A percentile compares a stretch with the other conserved stretches of the same genome.
phyloP scores from a whole-genome alignment of 495 filamentous ascomycete species.

The Aspergillus biplanus region DNA sequence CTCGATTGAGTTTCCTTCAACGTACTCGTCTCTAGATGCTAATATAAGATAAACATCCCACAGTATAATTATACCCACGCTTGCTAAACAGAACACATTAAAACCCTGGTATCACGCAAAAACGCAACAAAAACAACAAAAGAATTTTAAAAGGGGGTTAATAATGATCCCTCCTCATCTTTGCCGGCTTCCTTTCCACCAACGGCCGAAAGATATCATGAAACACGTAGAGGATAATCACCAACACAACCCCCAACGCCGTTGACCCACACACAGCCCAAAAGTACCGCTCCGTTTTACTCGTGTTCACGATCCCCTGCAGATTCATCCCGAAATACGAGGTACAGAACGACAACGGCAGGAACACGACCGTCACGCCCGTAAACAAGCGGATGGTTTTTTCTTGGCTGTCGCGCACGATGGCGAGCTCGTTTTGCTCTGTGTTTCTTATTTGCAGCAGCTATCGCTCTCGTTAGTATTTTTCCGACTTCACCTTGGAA shows the following conservation, averaged over 20 bases:
- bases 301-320: not conserved
- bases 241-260: not conserved
- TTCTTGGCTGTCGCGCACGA: slow-evolving; percentile 5
- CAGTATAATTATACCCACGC: too few species aligned
- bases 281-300: not conserved
- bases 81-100: too few species aligned
- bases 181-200: not conserved
- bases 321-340: slow-evolving; percentile 6
- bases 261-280: not conserved
- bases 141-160: not conserved
- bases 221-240: slow-evolving; percentile 6
- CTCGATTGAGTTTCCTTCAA: too few species aligned
- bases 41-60: too few species aligned
- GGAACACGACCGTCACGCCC: not conserved
- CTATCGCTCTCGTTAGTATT: not conserved
- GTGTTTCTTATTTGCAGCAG: slow-evolving; percentile 1
- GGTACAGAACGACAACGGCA: slow-evolving; percentile 1
- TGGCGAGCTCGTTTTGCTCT: slow-evolving; percentile 1
- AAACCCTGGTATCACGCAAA: too few species aligned
- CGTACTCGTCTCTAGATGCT: too few species aligned
- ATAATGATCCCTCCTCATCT: not conserved
- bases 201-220: slow-evolving; percentile 1
- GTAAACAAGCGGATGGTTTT: slow-evolving; percentile 5
- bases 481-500: not conserved
- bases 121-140: too few species aligned